Conservation (phyloP, 805 yeast genomes). For the Lachancea sp. region DNA sequence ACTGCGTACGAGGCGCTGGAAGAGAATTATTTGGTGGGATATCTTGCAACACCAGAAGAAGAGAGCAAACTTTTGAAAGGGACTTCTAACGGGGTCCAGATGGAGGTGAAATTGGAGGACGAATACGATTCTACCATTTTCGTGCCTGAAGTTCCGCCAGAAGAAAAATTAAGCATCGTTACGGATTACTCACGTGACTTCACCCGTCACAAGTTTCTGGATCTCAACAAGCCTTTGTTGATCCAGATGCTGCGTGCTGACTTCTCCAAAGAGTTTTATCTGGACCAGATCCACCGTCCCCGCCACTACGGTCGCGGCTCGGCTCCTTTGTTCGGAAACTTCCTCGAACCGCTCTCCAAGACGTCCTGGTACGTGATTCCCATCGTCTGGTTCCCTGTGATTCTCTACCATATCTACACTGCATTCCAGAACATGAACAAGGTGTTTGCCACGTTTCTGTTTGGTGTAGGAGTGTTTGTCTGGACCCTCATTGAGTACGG, state of each 20-base stretch:
- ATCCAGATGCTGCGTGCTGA: constrained; percentile 70
- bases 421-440: constrained; percentile 48
- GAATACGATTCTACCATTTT: constrained; percentile 46
- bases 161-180: constrained; percentile 62
- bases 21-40: constrained; percentile 74
- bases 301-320: constrained; percentile 97
- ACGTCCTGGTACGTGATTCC: constrained; percentile 97
- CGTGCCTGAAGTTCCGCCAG: constrained; percentile 60
- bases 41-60: constrained; percentile 75
- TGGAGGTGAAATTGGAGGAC: constrained; percentile 47
- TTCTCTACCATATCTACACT: constrained; percentile 51
- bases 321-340: constrained; percentile 92
- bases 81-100: constrained; percentile 39
- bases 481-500: constrained; percentile 92
- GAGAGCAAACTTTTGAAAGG: constrained; percentile 63
- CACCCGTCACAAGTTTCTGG: constrained; percentile 76
- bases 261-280: constrained; percentile 81
- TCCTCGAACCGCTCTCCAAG: constrained; percentile 81
- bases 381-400: constrained; percentile 76
- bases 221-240: constrained; percentile 73
- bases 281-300: constrained; percentile 96
- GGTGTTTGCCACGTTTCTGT: constrained; percentile 47
- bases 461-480: constrained; percentile 73
- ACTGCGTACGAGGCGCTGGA: constrained; percentile 81
- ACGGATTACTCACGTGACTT: constrained; percentile 74